Percentiles rank a stretch among this genome's conserved stretches.
Evolutionary conservation across 2,329 filamentous ascomycete genomes (phyloP).

Genomic region (Ceratocystis harringtonii): DNA sequence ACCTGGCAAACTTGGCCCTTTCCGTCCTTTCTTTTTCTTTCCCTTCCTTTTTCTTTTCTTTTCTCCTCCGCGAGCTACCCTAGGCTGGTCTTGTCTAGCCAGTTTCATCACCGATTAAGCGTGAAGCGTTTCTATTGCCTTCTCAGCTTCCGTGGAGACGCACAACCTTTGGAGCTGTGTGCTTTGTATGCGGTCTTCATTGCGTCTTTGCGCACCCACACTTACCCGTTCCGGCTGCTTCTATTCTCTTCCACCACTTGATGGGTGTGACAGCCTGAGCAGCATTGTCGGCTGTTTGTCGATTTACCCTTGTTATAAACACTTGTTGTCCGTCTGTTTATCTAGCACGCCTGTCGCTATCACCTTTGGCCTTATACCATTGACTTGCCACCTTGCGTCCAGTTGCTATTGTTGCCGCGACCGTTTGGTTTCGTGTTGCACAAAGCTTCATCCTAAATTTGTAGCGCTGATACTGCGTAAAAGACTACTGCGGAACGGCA

Average conservation of each 20-base stretch:
- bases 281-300: not conserved
- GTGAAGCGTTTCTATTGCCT: too few relatives aligned
- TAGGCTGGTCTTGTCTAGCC: not conserved
- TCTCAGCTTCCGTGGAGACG: too few relatives aligned
- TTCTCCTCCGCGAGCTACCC: not conserved
- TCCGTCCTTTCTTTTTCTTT: not conserved
- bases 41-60: not conserved
- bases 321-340: not conserved
- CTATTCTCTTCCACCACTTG: not conserved
- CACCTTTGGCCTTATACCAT: not conserved
- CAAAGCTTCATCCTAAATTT: too few relatives aligned
- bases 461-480: too few relatives aligned
- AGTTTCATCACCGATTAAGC: not conserved
- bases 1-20: not conserved
- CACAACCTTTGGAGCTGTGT: not conserved
- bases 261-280: not conserved
- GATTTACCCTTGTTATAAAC: not conserved
- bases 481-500: too few relatives aligned
- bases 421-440: too few relatives aligned
- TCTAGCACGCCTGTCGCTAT: not conserved
- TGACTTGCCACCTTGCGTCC: too few relatives aligned
- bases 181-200: not conserved
- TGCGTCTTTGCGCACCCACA: not conserved
- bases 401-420: too few relatives aligned
- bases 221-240: not conserved